Evolutionary conservation across 164 flowering plant genomes (phyloP), one percentile per base, ranked within the genome.

Genomic region (Stephania cephalantha): DNA sequence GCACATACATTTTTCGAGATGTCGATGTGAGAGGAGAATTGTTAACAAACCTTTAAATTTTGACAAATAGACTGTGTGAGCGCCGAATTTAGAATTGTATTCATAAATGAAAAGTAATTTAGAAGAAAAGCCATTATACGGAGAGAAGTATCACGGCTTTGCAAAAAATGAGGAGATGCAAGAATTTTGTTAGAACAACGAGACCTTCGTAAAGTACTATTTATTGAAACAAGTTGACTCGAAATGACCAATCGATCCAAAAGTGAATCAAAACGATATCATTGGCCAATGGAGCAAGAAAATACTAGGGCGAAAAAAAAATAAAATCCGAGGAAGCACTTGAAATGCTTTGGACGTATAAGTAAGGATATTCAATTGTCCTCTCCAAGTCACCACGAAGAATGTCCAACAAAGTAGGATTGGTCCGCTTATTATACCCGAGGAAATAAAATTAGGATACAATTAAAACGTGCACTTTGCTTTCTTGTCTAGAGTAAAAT

Each of bases 121-220:
- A n/a, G n/a, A n/a, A n/a, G n/a, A n/a, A 94, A 91, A 25, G 98
- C 97, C 91, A 92, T 77, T 30, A 89, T 76, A 78, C 98, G 90
- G 48, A 97, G 92, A 90, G 83, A 68, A 88, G 85, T 91, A 94
- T 84, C 79, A 94, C 91, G 68, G 79, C 89, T 94, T 94, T n/a
- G n/a, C 90, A 85, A 85, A 79, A n/a, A 77, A 9, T 55, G 48
- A 35, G 25, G 61, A 46, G 44, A 3, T 30, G 13, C 46, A 18
- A 20, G 2, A 12, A 44, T 44, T 2, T 11, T 11, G 4, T 53
- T 53, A 53, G 61, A n/a, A n/a, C n/a, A n/a, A n/a, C n/a, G n/a
- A n/a, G n/a, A n/a, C n/a, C n/a, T n/a, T n/a, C n/a, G n/a, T n/a
- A n/a, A 53, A 53, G 5, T 53, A 53, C 5, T 53, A 53, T 12